Evolutionary conservation across 768 basidiomycete genomes (phyloP).

Genomic region (Boletus tomentosulus): DNA sequence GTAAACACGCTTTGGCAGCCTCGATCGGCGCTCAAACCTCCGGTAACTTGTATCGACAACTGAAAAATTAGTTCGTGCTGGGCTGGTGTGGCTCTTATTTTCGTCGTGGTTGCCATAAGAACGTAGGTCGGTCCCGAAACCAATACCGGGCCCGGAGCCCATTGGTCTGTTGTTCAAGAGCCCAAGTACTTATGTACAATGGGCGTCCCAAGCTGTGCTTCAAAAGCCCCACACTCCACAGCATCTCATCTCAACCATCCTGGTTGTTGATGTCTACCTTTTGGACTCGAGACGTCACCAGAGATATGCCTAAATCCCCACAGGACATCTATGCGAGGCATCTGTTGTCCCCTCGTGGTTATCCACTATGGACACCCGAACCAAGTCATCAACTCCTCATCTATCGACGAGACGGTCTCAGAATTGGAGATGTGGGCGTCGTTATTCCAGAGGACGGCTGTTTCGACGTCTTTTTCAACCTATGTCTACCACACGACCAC

Average conservation of each 20-base stretch:
- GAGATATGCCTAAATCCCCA: conserved; percentile 1
- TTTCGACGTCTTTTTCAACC: conserved; percentile 27
- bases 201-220: not conserved
- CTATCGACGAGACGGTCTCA: conserved; percentile 24
- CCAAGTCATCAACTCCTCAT: conserved; percentile 20
- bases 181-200: not conserved
- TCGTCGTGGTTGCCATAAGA: too few relatives aligned
- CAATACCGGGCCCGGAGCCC: too few relatives aligned
- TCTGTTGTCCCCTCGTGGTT: conserved; percentile 19
- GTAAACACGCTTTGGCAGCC: conserved; percentile 6
- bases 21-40: too few relatives aligned
- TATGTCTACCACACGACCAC: conserved; percentile 32
- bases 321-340: conserved; percentile 18
- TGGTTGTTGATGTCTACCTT: not conserved
- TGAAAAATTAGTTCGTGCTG: too few relatives aligned
- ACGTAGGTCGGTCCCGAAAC: too few relatives aligned
- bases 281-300: not conserved
- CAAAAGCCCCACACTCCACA: not conserved
- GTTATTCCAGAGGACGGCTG: conserved; percentile 27
- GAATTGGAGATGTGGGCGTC: conserved; percentile 34
- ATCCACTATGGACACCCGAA: conserved; percentile 31
- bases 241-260: not conserved
- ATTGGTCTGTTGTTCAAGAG: too few relatives aligned
- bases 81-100: not conserved
- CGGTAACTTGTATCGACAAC: not conserved